Evolutionary conservation across 176 grass and related monocot species (phyloP), one percentile per base, ranked within the genome.

Genomic region (Aegilops umbellulata): DNA sequence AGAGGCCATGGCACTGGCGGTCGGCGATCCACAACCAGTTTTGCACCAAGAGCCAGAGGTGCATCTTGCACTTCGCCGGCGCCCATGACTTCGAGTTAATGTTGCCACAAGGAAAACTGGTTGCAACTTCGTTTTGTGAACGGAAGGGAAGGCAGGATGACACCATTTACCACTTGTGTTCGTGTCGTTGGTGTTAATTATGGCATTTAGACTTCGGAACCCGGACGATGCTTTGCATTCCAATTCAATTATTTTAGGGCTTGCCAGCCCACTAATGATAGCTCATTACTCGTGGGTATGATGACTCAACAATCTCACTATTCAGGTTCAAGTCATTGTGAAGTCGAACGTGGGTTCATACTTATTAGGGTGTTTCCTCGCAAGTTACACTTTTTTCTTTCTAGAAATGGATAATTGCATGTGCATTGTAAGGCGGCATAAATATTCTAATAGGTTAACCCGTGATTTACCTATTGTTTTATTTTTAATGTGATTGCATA

Each of bases 51-150:
- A 32, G 31, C 31, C 31, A 32, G 31, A 32, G 31, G 31, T 32
- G 31, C 31, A 32, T 32, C 31, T 32, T 32, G 31, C 31, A 3
- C 31, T 32, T 32, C 3, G 31, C 31, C 31, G 31, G 31, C 27
- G 2, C 27, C 27, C 27, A 29, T 32, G 31, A 32, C 31, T 32
- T 32, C 31, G 3, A 32, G 31, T 4, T 32, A 32, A 32, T 32
- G 31, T 32, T 32, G 31, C 4, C 3, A 95, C 72, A 94, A 79
- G 86, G 94, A 84, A 80, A 92, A 98, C 36, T 10, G 93, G 39
- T 65, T 13, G 82, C 10, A 95, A 90, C 83, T 38, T 60, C 64
- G 80, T 85, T 69, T 24, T 98, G 90, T 98, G 77, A 86, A 14
- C 11, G 82, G 61, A 76, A 61, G 4, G 61, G 32, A 69, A 27